These are phyloP conservation scores for Fraxinus floribunda DNA, from an alignment of 305 asterid species.

Conservation along the genomic window DNA sequence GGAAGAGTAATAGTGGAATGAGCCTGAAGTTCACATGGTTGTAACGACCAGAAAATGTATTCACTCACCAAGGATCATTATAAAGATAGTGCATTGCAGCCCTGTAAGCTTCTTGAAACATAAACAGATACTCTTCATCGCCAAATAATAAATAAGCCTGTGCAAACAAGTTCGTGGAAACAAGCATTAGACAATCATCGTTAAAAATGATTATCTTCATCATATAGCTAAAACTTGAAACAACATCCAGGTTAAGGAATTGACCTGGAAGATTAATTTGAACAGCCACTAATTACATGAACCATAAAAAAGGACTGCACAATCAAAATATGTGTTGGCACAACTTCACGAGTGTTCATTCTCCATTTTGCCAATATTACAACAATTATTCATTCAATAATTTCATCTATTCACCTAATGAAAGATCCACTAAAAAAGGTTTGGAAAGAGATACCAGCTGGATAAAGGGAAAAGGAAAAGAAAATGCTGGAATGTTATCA, in stretches of 20 bases:
- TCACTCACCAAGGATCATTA: constrained; percentile 84
- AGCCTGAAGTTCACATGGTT: constrained; percentile 7
- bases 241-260: background rate
- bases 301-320: background rate
- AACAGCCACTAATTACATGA: background rate
- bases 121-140: constrained; percentile 90
- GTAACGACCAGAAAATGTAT: constrained; percentile 11
- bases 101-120: constrained; percentile 93
- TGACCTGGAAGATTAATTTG: background rate
- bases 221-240: background rate
- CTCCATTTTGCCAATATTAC: background rate
- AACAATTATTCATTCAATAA: background rate
- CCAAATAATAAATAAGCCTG: constrained; percentile 94
- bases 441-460: background rate
- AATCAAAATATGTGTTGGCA: background rate
- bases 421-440: background rate
- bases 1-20: constrained; percentile 15
- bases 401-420: background rate
- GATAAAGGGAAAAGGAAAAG: background rate
- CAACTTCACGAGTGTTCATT: background rate
- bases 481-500: background rate
- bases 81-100: constrained; percentile 89
- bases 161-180: constrained; percentile 12
- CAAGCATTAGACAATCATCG: background rate
- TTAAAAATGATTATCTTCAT: background rate